Base-by-base conservation (phyloP, 2,329 filamentous ascomycete genomes). In the Sporothrix phasma region DNA sequence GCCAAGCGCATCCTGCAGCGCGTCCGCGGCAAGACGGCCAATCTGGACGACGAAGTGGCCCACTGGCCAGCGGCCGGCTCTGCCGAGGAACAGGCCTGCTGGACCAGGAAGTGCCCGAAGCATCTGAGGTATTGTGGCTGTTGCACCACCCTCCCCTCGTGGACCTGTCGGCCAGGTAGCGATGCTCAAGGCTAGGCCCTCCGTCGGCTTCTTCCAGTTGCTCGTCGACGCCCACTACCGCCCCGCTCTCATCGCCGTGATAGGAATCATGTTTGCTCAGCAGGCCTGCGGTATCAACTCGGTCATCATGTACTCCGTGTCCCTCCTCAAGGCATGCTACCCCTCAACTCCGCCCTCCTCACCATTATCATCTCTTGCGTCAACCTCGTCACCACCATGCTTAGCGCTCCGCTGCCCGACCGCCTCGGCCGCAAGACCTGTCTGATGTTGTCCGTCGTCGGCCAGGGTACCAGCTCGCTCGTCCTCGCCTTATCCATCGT, bases 301-400 rank as follows among this genome's bases (percentile, higher is more conserved):
- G 65, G 93, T 97, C 72, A 89, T 97, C 76, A 97, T 99, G 92
- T 99, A 99, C 76, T 96, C 92, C 2, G 94, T 97, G 5, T 92
- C 90, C 0, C 85, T 99, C 1, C 83, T 99, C 15, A 85, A 88
- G 86, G 86, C 67, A 82, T 97, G 1, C 83, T 99, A 0, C 88
- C 90, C 3, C 84, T 91, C 54, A 91, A 87, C 67, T 93, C 92
- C 0, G 88, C 88, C 0, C 77, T 95, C 1, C 81, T 99, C 61
- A 96, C 93, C 63, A 93, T 97, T 66, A 77, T 89, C 63, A 92
- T 97, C 65, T 96, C 92, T 0, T 81, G 86, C 13, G 84, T 96
- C 72, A 97, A 97, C 75, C 84, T 99, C 41, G 71, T 90, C 70
- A 90, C 90, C 60, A 97, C 94, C 0, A 79, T 90, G 19, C 83